Percentiles rank a stretch among this genome's conserved stretches.
Evolutionary conservation across 768 basidiomycete genomes (phyloP).

Genomic region (Kwoniella newhampshirensis): DNA sequence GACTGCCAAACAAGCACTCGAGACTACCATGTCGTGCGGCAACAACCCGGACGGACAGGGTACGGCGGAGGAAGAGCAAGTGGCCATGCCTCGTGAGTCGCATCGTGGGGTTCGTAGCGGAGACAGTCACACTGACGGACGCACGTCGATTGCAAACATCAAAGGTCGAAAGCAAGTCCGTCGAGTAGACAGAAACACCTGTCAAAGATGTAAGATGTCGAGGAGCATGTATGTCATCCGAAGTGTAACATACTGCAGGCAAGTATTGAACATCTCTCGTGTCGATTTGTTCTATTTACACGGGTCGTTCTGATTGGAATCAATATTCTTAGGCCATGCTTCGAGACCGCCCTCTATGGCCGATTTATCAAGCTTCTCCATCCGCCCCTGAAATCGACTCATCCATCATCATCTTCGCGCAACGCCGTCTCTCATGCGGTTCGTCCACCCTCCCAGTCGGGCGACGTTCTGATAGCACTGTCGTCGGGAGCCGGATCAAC

Average conservation of each 20-base stretch:
- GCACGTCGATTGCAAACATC: background rate
- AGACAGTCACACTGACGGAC: background rate
- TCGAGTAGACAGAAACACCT: conserved; percentile 27
- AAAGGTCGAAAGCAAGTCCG: conserved; percentile 25
- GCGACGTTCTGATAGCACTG: conserved; percentile 36
- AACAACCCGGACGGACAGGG: conserved; percentile 34
- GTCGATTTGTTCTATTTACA: too few species aligned
- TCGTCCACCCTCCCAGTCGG: conserved; percentile 36
- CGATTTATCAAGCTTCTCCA: conserved; percentile 26
- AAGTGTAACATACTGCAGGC: conserved; percentile 43
- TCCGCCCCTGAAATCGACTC: conserved; percentile 23
- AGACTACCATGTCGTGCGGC: conserved; percentile 47
- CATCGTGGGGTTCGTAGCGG: background rate
- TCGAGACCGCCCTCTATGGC: conserved; percentile 16
- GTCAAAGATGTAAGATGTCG: conserved; percentile 38
- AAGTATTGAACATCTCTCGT: too few species aligned
- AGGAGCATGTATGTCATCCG: conserved; percentile 41
- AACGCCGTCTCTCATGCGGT: background rate
- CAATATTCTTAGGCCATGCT: conserved; percentile 18
- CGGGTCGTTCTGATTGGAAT: background rate
- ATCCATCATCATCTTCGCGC: conserved; percentile 1
- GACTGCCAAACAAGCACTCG: too few species aligned
- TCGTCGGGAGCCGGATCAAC: conserved; percentile 48
- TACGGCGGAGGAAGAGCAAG: conserved; percentile 29
- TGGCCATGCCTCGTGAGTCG: conserved; percentile 45